Conservation (phyloP, 768 basidiomycete species). For the Lenzites betulinus region DNA sequence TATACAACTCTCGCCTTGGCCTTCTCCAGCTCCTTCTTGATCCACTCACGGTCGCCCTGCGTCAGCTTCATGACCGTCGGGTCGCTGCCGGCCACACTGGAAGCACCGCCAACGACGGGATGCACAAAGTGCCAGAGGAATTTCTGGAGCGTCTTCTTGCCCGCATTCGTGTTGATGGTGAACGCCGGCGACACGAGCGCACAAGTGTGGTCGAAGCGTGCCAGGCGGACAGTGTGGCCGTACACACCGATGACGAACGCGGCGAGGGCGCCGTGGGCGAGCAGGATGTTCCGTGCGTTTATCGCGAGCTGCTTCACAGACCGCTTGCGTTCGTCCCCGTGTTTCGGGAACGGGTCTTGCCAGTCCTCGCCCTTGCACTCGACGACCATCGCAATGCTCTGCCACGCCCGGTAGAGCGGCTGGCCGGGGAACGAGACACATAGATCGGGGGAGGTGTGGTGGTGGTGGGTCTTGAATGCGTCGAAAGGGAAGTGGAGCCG, state of each 20-base stretch:
- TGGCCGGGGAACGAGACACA: slow-evolving; percentile 5
- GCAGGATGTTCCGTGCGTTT: slow-evolving; percentile 15
- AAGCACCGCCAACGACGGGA: neutral
- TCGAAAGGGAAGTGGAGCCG: neutral
- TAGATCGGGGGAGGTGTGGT: slow-evolving; percentile 5
- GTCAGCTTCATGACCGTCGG: neutral
- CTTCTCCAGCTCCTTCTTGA: neutral
- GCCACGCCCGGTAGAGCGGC: neutral
- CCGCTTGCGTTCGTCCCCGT: neutral
- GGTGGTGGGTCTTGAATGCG: slow-evolving; percentile 5
- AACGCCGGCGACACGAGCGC: slow-evolving; percentile 8
- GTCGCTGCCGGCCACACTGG: neutral
- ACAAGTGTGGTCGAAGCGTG: slow-evolving; percentile 20
- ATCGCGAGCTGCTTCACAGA: slow-evolving; percentile 13
- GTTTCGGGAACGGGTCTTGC: neutral
- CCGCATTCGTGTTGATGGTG: neutral
- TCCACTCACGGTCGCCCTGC: neutral
- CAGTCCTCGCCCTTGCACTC: slow-evolving; percentile 1
- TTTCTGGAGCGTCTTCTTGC: neutral
- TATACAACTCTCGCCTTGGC: too few species aligned
- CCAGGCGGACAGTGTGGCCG: slow-evolving; percentile 10
- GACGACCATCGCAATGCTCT: slow-evolving; percentile 10
- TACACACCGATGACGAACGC: slow-evolving; percentile 19
- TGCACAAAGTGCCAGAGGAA: slow-evolving; percentile 21
- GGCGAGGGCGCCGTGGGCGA: slow-evolving; percentile 9